Evolutionary conservation across 2,329 filamentous ascomycete genomes (phyloP).

Genomic region (Ophiostoma novo-ulmi): DNA sequence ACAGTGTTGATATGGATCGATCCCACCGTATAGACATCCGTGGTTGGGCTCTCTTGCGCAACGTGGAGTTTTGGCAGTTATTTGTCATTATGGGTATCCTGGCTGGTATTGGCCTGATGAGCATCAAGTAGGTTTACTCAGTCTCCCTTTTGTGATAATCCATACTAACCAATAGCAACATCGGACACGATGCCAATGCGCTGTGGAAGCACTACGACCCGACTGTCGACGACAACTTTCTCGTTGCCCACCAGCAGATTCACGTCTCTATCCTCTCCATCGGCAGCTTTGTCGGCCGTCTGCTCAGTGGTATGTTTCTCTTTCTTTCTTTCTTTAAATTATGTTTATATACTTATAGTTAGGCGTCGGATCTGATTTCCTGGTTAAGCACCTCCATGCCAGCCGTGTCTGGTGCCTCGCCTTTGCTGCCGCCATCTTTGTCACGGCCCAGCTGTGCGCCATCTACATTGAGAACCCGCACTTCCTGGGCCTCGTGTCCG

Average conservation of each 20-base stretch:
- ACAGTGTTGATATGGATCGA: conserved; percentile 64
- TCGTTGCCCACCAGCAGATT: conserved; percentile 76
- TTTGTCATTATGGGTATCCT: conserved; percentile 85
- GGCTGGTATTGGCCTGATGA: conserved; percentile 93
- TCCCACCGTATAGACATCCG: conserved; percentile 86
- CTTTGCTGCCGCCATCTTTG: conserved; percentile 70
- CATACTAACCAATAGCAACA: conserved; percentile 59
- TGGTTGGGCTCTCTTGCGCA: conserved; percentile 67
- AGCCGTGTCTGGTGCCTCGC: conserved; percentile 91
- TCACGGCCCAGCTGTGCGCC: conserved; percentile 70
- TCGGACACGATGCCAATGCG: conserved; percentile 82
- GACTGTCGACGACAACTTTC: conserved; percentile 64
- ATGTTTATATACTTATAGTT: conserved; percentile 35
- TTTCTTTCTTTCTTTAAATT: neutral
- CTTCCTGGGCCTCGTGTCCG: conserved; percentile 70
- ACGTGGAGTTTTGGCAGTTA: conserved; percentile 82
- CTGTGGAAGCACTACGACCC: conserved; percentile 84
- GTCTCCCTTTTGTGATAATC: conserved; percentile 8
- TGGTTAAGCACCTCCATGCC: conserved; percentile 73
- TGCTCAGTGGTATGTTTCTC: conserved; percentile 53
- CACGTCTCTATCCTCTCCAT: conserved; percentile 94
- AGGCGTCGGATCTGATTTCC: conserved; percentile 79
- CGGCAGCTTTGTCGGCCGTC: conserved; percentile 75
- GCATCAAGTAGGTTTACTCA: conserved; percentile 73
- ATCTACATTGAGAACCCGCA: conserved; percentile 72